Evolutionary conservation across 1,139 yeast species (phyloP).

Genomic region (Geotrichum armillariae): DNA sequence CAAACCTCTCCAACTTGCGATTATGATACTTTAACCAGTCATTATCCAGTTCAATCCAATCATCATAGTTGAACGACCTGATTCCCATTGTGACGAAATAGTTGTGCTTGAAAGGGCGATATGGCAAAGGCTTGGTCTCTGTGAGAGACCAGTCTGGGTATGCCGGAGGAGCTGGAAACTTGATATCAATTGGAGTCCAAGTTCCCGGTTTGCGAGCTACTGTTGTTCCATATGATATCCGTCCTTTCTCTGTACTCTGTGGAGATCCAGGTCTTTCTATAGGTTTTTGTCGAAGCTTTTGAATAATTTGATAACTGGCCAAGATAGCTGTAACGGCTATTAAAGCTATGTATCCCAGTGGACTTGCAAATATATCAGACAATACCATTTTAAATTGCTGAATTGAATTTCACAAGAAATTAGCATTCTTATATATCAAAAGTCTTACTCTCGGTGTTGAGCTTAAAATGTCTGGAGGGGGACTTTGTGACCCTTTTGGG

Average conservation of each 20-base stretch:
- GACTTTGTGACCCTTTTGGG: slow-evolving; percentile 7
- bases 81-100: slow-evolving; percentile 41
- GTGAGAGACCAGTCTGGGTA: slow-evolving; percentile 52
- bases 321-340: slow-evolving; percentile 1
- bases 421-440: slow-evolving; percentile 1
- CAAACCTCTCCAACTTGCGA: slow-evolving; percentile 51
- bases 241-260: slow-evolving; percentile 4
- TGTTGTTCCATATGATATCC: not conserved
- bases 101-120: slow-evolving; percentile 61
- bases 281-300: not conserved
- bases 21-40: slow-evolving; percentile 59
- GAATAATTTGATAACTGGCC: slow-evolving; percentile 5
- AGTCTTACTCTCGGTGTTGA: not conserved
- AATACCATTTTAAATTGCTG: slow-evolving; percentile 12
- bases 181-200: slow-evolving; percentile 56
- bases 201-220: slow-evolving; percentile 41
- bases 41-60: slow-evolving; percentile 67
- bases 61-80: slow-evolving; percentile 48
- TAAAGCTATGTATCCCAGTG: slow-evolving; percentile 3
- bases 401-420: not conserved
- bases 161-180: slow-evolving; percentile 51
- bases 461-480: not conserved
- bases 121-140: slow-evolving; percentile 56
- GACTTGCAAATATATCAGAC: slow-evolving; percentile 4
- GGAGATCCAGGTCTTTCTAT: slow-evolving; percentile 4